Percentiles rank a stretch among this genome's conserved stretches.
Conservation (phyloP, 23 red algal genomes). For the Rhodosorus marinus region DNA sequence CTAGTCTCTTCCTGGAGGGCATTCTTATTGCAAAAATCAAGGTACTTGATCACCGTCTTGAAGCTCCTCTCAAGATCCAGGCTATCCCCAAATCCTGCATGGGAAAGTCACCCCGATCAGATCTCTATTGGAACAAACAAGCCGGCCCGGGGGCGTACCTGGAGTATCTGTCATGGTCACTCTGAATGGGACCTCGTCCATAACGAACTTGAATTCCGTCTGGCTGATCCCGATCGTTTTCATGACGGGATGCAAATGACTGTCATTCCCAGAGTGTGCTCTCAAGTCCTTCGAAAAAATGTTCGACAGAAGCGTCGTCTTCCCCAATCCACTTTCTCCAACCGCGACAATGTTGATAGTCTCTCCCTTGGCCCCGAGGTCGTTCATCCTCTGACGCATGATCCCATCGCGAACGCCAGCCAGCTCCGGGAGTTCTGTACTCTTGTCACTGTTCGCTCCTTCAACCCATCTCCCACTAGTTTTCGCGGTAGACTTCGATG, state of each 20-base stretch:
- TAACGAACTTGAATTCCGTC: neutral
- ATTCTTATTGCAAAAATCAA: neutral
- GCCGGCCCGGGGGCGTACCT: too few species aligned
- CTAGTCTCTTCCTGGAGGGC: conserved; percentile 1
- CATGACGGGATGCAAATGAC: too few species aligned
- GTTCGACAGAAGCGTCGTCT: neutral
- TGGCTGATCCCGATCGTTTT: neutral
- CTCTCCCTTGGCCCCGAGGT: conserved; percentile 3
- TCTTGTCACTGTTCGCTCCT: too few species aligned
- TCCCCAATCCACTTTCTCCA: conserved; percentile 1
- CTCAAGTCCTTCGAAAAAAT: too few species aligned
- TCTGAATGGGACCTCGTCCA: neutral
- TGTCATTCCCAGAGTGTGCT: too few species aligned
- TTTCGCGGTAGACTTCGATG: too few species aligned
- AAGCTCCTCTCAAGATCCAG: conserved; percentile 3
- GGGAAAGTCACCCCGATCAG: too few species aligned
- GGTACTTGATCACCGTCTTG: neutral
- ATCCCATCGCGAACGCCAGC: neutral
- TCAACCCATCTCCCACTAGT: too few species aligned
- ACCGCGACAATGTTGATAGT: conserved; percentile 1
- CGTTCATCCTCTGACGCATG: neutral
- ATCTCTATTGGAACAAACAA: too few species aligned
- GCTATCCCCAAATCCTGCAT: conserved; percentile 5
- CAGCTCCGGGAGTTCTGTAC: neutral
- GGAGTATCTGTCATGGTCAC: conserved; percentile 2